A percentile compares a stretch with the other conserved stretches of the same genome.
phyloP scores from a whole-genome alignment of 2,329 filamentous ascomycete species.

The Penicillium verrucosum region DNA sequence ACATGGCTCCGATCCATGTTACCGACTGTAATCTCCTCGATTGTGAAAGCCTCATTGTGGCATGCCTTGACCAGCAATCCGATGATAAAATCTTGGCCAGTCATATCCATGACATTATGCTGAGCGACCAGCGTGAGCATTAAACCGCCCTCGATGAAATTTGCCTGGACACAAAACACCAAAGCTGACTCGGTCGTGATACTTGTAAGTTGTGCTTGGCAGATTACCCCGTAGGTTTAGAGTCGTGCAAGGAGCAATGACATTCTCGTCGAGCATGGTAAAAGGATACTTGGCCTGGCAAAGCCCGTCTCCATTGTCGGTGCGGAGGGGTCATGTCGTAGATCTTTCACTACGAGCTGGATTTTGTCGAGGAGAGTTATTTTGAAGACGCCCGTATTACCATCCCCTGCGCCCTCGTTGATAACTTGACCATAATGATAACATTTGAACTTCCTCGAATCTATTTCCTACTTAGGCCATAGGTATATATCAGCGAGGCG shows the following conservation, averaged over 20 bases:
- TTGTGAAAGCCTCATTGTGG: conserved; percentile 42
- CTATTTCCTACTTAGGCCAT: background rate
- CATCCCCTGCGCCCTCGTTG: conserved; percentile 29
- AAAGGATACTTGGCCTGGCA: conserved; percentile 44
- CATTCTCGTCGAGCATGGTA: conserved; percentile 48
- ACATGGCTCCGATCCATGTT: conserved; percentile 41
- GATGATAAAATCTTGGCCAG: conserved; percentile 49
- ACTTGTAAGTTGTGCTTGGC: too few species aligned
- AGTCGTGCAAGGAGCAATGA: conserved; percentile 41
- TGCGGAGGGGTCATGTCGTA: conserved; percentile 33
- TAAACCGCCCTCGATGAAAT: conserved; percentile 50
- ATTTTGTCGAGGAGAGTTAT: conserved; percentile 38
- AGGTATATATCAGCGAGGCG: background rate
- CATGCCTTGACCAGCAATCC: conserved; percentile 49
- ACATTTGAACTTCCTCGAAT: too few species aligned
- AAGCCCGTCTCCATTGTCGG: conserved; percentile 43
- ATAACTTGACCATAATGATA: conserved; percentile 39
- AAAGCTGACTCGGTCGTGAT: conserved; percentile 25
- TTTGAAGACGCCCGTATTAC: conserved; percentile 36
- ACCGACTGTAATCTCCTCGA: conserved; percentile 44
- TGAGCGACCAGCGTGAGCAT: conserved; percentile 50
- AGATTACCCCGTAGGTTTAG: conserved; percentile 32
- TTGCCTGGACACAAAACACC: conserved; percentile 50
- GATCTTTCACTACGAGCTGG: conserved; percentile 45
- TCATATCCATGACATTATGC: conserved; percentile 53